Evolutionary conservation across 139 green algal species (phyloP).

Genomic region (Chlamydomonas sphaeroides): DNA sequence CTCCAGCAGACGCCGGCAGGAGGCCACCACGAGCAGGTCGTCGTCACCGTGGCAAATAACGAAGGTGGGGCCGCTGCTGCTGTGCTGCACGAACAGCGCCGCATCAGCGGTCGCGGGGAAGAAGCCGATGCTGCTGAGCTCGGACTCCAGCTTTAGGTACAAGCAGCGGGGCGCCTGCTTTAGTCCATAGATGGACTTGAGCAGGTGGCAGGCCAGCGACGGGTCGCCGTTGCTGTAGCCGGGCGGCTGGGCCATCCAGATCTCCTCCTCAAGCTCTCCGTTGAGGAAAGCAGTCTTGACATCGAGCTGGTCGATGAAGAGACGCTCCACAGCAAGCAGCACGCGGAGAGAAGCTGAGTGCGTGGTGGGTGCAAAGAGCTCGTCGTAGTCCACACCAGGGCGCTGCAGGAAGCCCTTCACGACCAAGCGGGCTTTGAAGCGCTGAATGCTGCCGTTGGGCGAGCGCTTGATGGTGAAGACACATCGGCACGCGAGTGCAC

Average conservation of each 20-base stretch:
- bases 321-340: conserved; percentile 46
- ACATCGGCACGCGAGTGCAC: not conserved
- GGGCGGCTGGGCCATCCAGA: conserved; percentile 22
- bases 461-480: conserved; percentile 55
- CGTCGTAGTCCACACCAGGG: conserved; percentile 47
- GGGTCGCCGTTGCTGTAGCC: not conserved
- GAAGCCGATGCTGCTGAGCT: conserved; percentile 43
- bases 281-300: conserved; percentile 72
- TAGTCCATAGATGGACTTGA: conserved; percentile 59
- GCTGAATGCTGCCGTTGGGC: conserved; percentile 49
- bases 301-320: conserved; percentile 64
- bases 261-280: conserved; percentile 49
- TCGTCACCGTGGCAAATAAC: conserved; percentile 44
- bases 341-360: conserved; percentile 31
- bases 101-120: conserved; percentile 36
- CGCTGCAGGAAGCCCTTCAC: conserved; percentile 62
- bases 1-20: not conserved
- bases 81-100: conserved; percentile 30
- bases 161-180: conserved; percentile 54
- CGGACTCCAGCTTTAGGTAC: conserved; percentile 33
- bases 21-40: conserved; percentile 13
- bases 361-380: conserved; percentile 49
- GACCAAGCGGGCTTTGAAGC: conserved; percentile 68
- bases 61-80: not conserved
- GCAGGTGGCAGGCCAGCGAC: conserved; percentile 16